Conservation (phyloP, 371 early-diverging fungal species). For the Chytridium lagenaria region DNA sequence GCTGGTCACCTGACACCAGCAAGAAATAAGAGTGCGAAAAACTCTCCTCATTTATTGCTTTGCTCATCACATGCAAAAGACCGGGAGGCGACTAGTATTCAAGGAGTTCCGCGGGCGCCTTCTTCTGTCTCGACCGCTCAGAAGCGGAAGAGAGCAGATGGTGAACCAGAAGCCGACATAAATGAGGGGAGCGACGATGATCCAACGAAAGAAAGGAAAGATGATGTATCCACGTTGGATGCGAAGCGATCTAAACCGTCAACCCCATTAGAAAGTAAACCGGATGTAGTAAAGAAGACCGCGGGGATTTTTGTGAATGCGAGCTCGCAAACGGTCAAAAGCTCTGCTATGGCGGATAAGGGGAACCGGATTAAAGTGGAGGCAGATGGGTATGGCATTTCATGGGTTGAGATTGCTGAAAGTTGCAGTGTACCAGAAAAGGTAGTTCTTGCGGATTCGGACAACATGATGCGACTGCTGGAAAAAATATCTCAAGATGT, state of each 20-base stretch:
- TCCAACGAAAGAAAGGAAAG: not conserved
- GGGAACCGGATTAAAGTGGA: too few species aligned
- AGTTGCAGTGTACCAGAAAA: too few species aligned
- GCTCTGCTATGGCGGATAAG: too few species aligned
- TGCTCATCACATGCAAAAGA: slow-evolving; percentile 7
- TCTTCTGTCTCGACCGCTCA: not conserved
- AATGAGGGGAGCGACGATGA: slow-evolving; percentile 15
- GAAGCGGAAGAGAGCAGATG: slow-evolving; percentile 12
- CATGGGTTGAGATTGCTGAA: too few species aligned
- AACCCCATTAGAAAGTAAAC: too few species aligned
- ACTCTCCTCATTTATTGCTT: slow-evolving; percentile 7
- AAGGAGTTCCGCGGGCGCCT: not conserved
- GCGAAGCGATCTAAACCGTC: not conserved
- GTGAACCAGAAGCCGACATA: not conserved
- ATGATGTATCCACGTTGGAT: not conserved
- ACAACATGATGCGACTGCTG: not conserved
- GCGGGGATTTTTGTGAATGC: too few species aligned
- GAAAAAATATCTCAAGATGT: slow-evolving; percentile 10
- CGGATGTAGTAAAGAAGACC: too few species aligned
- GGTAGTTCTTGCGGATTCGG: too few species aligned
- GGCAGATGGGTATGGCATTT: too few species aligned
- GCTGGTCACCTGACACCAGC: slow-evolving; percentile 19
- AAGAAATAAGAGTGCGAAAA: slow-evolving; percentile 19
- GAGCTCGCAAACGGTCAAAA: too few species aligned
- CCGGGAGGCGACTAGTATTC: not conserved